phyloP scores from a whole-genome alignment of 2,329 filamentous ascomycete species.

The Passalora sequoiae region DNA sequence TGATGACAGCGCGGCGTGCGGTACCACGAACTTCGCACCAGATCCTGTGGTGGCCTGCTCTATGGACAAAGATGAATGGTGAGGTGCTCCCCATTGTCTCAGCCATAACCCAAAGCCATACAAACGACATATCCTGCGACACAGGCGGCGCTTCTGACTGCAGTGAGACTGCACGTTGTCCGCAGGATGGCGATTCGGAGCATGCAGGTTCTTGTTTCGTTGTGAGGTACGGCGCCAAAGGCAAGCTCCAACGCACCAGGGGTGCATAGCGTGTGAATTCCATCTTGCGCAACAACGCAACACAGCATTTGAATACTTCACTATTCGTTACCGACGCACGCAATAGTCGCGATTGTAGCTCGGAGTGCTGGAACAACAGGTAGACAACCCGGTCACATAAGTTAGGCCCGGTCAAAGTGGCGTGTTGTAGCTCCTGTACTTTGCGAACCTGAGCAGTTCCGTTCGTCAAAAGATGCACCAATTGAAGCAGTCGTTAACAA shows the following conservation, averaged over 20 bases:
- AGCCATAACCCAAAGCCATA: conserved; percentile 5
- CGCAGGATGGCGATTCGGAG: conserved; percentile 2
- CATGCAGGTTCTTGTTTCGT: conserved; percentile 6
- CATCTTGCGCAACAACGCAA: neutral
- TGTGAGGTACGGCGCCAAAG: neutral
- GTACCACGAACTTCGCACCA: neutral
- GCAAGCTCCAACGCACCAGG: neutral
- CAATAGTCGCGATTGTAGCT: too few species aligned
- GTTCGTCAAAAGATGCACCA: too few species aligned
- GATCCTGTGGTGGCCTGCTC: neutral
- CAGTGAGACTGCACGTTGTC: neutral
- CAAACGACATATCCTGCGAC: too few species aligned
- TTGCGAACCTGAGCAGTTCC: too few species aligned
- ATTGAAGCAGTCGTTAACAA: too few species aligned
- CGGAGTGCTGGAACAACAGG: too few species aligned
- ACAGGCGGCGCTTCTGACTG: neutral
- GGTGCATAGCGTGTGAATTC: neutral
- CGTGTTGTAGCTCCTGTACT: too few species aligned
- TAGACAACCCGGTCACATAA: too few species aligned
- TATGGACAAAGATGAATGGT: conserved; percentile 2
- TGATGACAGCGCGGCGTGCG: neutral
- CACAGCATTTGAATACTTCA: too few species aligned
- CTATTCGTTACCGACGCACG: too few species aligned
- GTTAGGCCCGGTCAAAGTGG: too few species aligned
- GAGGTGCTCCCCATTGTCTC: neutral